Conservation (phyloP, 768 basidiomycete genomes). For the Leccinum subtestaceum region DNA sequence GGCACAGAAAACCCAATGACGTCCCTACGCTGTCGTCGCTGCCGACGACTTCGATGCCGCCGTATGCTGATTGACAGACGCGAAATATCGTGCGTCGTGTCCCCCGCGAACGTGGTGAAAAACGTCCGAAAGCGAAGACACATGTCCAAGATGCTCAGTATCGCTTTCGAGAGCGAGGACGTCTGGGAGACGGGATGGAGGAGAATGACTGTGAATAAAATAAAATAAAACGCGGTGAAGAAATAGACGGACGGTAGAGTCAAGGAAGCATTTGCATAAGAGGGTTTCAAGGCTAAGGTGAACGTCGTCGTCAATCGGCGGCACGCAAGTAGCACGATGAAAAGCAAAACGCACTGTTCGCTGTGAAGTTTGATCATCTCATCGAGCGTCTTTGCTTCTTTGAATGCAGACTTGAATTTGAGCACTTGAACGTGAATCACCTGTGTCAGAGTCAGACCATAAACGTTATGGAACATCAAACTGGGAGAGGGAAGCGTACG, state of each 20-base stretch:
- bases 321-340: neutral
- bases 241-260: slow-evolving; percentile 46
- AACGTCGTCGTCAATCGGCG: neutral
- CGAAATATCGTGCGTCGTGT: slow-evolving; percentile 56
- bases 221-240: no score
- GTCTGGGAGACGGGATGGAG: slow-evolving; percentile 41
- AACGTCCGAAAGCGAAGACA: slow-evolving; percentile 64
- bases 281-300: slow-evolving; percentile 55
- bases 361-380: slow-evolving; percentile 71
- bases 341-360: slow-evolving; percentile 52
- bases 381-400: slow-evolving; percentile 61
- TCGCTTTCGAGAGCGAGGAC: slow-evolving; percentile 58
- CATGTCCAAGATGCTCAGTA: slow-evolving; percentile 72
- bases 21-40: slow-evolving; percentile 51
- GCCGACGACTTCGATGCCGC: slow-evolving; percentile 62
- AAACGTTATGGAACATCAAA: no score
- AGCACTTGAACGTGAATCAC: slow-evolving; percentile 64
- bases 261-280: slow-evolving; percentile 60
- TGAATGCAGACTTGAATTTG: slow-evolving; percentile 57
- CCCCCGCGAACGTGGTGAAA: slow-evolving; percentile 59
- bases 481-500: slow-evolving; percentile 37
- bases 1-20: slow-evolving; percentile 59
- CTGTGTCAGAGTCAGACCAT: slow-evolving; percentile 33
- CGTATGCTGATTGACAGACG: slow-evolving; percentile 50
- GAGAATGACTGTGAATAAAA: neutral